These are phyloP conservation scores for Irpex rosettiformis DNA, from an alignment of 1,284 basidiomycete species.

Conservation along the genomic window DNA sequence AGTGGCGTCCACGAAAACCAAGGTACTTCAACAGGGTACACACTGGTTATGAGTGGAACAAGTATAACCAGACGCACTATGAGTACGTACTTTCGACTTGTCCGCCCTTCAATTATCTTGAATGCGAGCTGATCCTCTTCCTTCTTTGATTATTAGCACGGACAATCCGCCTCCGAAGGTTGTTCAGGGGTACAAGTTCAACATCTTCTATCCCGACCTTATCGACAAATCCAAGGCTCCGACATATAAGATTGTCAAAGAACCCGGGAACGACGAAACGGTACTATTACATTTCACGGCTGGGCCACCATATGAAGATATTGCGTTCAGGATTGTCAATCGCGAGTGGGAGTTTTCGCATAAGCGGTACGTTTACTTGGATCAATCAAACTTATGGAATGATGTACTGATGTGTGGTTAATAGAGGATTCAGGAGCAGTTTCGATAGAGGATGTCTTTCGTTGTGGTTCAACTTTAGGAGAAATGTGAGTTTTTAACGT, in stretches of 20 bases:
- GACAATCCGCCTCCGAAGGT: conserved; percentile 98
- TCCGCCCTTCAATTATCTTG: background rate
- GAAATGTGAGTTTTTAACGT: conserved; percentile 60
- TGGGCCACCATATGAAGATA: conserved; percentile 98
- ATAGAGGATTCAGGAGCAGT: conserved; percentile 79
- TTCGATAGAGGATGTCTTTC: conserved; percentile 85
- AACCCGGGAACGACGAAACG: conserved; percentile 92
- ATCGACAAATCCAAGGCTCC: conserved; percentile 97
- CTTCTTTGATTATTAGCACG: conserved; percentile 47
- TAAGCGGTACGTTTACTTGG: conserved; percentile 65
- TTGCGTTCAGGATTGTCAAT: conserved; percentile 97
- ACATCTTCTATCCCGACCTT: conserved; percentile 93
- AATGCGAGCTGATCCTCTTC: background rate
- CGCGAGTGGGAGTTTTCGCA: conserved; percentile 99
- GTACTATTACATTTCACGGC: conserved; percentile 92
- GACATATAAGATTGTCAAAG: conserved; percentile 90
- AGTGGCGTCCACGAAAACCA: conserved; percentile 97
- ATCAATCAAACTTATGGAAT: background rate
- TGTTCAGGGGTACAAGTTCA: conserved; percentile 99
- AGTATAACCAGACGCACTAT: conserved; percentile 98
- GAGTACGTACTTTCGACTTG: conserved; percentile 65
- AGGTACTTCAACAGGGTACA: conserved; percentile 99
- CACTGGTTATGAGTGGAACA: conserved; percentile 99
- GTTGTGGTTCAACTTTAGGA: conserved; percentile 85
- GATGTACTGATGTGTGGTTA: conserved; percentile 2